Conservation (phyloP, 225 moss, liverwort and hornwort species). For the Anthoceros angustus region DNA sequence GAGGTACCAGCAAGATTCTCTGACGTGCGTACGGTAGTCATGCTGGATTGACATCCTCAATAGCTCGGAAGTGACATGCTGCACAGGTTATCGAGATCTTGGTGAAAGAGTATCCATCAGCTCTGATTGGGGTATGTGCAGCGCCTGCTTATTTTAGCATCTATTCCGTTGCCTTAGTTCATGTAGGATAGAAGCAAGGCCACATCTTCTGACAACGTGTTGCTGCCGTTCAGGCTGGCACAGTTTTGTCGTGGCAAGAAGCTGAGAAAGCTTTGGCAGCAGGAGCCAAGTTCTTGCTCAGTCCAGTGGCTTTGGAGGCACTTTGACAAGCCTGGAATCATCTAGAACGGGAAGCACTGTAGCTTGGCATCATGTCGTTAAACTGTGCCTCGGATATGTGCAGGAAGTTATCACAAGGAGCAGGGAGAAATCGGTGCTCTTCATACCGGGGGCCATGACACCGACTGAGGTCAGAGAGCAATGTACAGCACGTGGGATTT, state of each 20-base stretch:
- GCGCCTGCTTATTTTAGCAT: not conserved
- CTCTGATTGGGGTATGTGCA: slow-evolving; percentile 48
- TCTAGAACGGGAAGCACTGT: not conserved
- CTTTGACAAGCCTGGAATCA: not conserved
- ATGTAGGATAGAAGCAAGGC: too few relatives aligned
- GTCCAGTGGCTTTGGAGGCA: slow-evolving; percentile 55
- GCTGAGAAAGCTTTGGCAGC: slow-evolving; percentile 50
- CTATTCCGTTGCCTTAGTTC: not conserved
- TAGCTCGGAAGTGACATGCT: not conserved
- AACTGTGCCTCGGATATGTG: not conserved
- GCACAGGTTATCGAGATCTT: slow-evolving; percentile 57
- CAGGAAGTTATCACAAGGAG: not conserved
- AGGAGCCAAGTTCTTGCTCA: slow-evolving; percentile 54
- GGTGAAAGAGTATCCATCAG: slow-evolving; percentile 60
- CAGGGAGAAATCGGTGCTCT: slow-evolving; percentile 34
- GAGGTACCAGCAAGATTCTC: slow-evolving; percentile 20
- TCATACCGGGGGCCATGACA: slow-evolving; percentile 67
- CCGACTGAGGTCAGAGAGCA: slow-evolving; percentile 43
- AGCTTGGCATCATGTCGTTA: not conserved
- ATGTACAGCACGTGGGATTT: not conserved
- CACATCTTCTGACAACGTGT: not conserved
- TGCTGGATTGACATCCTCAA: not conserved
- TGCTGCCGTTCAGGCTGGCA: slow-evolving; percentile 49
- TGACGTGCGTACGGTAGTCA: not conserved
- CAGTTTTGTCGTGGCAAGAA: slow-evolving; percentile 49